Conservation (phyloP, 805 yeast species). For the Starmerella bombi region DNA sequence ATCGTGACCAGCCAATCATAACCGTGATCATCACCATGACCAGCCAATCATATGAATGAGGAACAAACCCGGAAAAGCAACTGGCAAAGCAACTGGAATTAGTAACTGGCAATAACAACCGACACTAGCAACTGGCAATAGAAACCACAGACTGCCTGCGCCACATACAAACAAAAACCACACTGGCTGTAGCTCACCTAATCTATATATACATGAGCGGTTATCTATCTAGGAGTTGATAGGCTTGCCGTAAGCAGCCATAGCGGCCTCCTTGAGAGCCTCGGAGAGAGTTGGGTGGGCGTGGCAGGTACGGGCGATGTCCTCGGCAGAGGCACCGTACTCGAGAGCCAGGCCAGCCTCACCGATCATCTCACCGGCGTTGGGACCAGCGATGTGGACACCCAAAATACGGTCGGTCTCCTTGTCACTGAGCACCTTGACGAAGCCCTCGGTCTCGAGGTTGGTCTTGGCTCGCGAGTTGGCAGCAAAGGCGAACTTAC, state of each 20-base stretch:
- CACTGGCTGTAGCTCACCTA: too few species aligned
- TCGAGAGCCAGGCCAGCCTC: constrained; percentile 96
- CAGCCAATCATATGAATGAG: too few species aligned
- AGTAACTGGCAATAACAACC: too few species aligned
- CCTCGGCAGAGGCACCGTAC: constrained; percentile 98
- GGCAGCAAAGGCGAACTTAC: constrained; percentile 97
- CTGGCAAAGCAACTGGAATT: too few species aligned
- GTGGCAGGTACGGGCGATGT: constrained; percentile 92
- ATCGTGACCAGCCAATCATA: too few species aligned
- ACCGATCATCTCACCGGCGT: constrained; percentile 99
- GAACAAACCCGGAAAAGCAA: too few species aligned
- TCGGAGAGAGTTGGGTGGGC: constrained; percentile 98
- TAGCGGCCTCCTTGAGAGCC: constrained; percentile 96
- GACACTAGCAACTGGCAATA: too few species aligned
- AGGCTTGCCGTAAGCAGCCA: constrained; percentile 83
- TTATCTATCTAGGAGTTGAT: constrained; percentile 52
- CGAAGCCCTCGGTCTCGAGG: constrained; percentile 93
- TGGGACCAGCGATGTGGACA: constrained; percentile 93
- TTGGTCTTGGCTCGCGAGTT: constrained; percentile 99
- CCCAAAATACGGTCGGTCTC: constrained; percentile 95
- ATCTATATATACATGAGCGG: too few species aligned
- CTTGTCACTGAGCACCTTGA: constrained; percentile 88
- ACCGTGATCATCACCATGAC: too few species aligned
- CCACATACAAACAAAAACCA: too few species aligned
- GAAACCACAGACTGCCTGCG: too few species aligned